Base-by-base conservation (phyloP, 2,329 filamentous ascomycete genomes). In the Pyricularia grisea region DNA sequence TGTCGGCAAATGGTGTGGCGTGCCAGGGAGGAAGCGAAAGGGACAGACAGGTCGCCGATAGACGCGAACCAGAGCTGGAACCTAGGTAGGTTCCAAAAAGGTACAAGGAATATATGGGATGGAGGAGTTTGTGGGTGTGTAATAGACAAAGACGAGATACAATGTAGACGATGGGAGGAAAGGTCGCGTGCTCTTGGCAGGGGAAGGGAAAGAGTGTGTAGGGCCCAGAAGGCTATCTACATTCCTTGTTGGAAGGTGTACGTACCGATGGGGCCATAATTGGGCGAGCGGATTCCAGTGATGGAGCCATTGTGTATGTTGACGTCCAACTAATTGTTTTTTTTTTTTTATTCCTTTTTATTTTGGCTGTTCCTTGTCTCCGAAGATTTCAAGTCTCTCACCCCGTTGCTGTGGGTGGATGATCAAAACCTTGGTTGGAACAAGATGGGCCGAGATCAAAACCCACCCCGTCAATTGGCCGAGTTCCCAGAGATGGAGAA, bases 181-280 rank as follows among this genome's bases (percentile, higher is more conserved):
- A 63, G 60, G 25, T 63, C 60, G 60, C 60, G 60, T 63, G 27
- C 27, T 5, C 58, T 27, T 63, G 60, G 25, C 60, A 50, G 60
- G 25, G 60, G 17, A 27, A 61, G 58, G 60, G 27, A 28, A 12
- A 28, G 27, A 14, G 58, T 36, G 12, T 23, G 12, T 63, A 63
- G 60, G 60, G 60, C 11, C 27, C 11, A 30, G 27, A 63, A 28
- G 60, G 60, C 14, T 28, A 63, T 27, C 12, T 63, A 23, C 14
- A 28, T 63, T 63, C 23, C 23, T 63, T 28, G 60, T 27, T 50
- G n/a, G 60, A 68, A 65, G 61, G 65, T 69, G 50, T 71, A 85
- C 86, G 69, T 86, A 88, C 86, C 75, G 86, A 88, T 66, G 85
- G 83, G 70, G 85, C 85, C 86, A 88, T 87, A 77, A 88, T 88